A percentile compares a stretch with the other conserved stretches of the same genome.
Evolutionary conservation across 108 stramenopile species (phyloP).

Genomic region (Nitzschia palea): DNA sequence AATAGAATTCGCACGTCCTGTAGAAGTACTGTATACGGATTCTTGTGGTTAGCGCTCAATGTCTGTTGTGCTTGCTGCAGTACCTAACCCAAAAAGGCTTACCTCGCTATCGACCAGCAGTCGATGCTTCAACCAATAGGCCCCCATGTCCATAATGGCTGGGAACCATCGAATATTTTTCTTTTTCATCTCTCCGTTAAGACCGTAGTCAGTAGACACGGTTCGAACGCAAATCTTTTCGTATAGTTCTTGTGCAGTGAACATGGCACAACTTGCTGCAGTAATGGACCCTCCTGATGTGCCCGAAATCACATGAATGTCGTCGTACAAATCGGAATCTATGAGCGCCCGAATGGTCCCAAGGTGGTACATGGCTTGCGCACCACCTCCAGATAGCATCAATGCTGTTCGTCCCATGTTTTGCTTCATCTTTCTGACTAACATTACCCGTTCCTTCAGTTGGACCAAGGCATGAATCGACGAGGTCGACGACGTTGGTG

Average conservation of each 20-base stretch:
- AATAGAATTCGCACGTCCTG: conserved; percentile 88
- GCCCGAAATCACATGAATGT: conserved; percentile 86
- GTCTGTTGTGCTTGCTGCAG: neutral
- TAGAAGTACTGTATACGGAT: conserved; percentile 33
- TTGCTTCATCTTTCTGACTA: conserved; percentile 83
- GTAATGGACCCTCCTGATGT: conserved; percentile 89
- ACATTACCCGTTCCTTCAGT: conserved; percentile 57
- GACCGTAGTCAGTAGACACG: conserved; percentile 80
- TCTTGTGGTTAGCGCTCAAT: neutral
- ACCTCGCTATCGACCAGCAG: conserved; percentile 78
- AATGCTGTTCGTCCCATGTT: conserved; percentile 90
- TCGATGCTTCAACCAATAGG: conserved; percentile 74
- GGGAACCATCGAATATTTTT: conserved; percentile 91
- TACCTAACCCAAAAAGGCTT: neutral
- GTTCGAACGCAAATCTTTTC: conserved; percentile 76
- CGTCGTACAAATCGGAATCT: conserved; percentile 72
- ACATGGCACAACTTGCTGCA: conserved; percentile 90
- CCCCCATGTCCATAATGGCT: conserved; percentile 67
- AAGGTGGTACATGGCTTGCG: conserved; percentile 93
- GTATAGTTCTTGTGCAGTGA: conserved; percentile 73
- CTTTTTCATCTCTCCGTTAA: conserved; percentile 77
- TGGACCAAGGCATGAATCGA: conserved; percentile 20
- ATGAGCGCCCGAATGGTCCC: conserved; percentile 87
- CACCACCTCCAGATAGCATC: conserved; percentile 91
- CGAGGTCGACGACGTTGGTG: conserved; percentile 3